These are phyloP conservation scores for Ophiosphaerella korrae DNA, from an alignment of 2,329 filamentous ascomycete species.

Conservation along the genomic window DNA sequence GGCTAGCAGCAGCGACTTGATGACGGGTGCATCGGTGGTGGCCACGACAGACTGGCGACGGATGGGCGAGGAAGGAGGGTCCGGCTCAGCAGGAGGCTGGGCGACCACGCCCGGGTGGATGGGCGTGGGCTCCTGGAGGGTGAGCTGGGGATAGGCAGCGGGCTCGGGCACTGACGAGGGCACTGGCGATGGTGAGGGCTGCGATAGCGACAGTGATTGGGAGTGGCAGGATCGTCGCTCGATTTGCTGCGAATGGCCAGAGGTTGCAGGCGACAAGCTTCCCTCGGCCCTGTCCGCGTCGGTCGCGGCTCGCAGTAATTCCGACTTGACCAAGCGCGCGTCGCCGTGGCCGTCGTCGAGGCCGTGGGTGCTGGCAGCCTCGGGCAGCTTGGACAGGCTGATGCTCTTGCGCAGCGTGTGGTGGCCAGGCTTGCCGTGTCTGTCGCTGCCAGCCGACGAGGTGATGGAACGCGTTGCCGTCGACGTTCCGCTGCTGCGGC, in stretches of 20 bases:
- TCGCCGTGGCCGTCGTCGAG: slow-evolving; percentile 7
- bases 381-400: slow-evolving; percentile 40
- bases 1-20: slow-evolving; percentile 59
- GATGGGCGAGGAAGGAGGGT: slow-evolving; percentile 28
- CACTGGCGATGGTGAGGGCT: slow-evolving; percentile 6
- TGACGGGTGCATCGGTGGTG: slow-evolving; percentile 50
- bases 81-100: slow-evolving; percentile 16
- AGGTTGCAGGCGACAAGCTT: slow-evolving; percentile 13
- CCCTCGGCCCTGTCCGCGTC: slow-evolving; percentile 17
- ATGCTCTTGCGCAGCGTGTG: slow-evolving; percentile 34
- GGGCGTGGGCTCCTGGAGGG: slow-evolving; percentile 44
- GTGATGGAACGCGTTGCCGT: slow-evolving; percentile 25
- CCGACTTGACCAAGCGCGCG: slow-evolving; percentile 32
- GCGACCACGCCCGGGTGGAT: slow-evolving; percentile 21
- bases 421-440: slow-evolving; percentile 7
- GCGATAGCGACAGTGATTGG: neutral
- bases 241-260: neutral
- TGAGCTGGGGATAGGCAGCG: slow-evolving; percentile 30
- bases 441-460: slow-evolving; percentile 36
- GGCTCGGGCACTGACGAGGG: slow-evolving; percentile 13
- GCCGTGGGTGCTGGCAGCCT: slow-evolving; percentile 14
- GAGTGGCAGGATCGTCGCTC: too few species aligned
- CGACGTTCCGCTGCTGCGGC: slow-evolving; percentile 35
- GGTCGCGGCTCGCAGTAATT: slow-evolving; percentile 25
- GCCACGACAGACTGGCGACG: slow-evolving; percentile 48